Conservation (phyloP, 768 basidiomycete genomes). For the Tulasnella sp. region DNA sequence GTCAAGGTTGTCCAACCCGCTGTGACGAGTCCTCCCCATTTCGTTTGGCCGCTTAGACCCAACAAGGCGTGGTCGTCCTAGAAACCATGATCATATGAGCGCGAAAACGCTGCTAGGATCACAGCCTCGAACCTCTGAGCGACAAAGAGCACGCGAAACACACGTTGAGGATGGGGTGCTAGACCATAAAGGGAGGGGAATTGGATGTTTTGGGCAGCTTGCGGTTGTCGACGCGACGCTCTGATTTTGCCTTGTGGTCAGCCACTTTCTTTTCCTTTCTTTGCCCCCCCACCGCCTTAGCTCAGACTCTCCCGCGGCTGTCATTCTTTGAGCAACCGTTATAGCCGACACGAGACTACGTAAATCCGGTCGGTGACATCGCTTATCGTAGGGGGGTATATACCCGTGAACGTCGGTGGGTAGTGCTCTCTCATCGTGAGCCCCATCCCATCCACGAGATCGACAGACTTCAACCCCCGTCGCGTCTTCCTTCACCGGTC, state of each 20-base stretch:
- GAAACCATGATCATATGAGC: not conserved
- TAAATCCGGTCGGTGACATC: no score
- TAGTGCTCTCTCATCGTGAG: no score
- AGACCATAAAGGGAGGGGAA: not conserved
- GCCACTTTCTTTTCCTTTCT: no score
- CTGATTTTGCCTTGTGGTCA: not conserved
- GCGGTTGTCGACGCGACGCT: not conserved
- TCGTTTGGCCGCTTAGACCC: not conserved
- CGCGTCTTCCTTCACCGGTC: no score
- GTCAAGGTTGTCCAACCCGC: not conserved
- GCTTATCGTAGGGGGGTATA: no score
- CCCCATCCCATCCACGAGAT: no score
- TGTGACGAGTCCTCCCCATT: not conserved
- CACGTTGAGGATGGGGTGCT: not conserved
- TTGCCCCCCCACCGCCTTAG: not conserved
- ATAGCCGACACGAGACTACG: not conserved
- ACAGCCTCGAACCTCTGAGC: not conserved
- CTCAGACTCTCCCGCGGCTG: not conserved
- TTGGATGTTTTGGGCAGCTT: not conserved
- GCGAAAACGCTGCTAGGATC: not conserved
- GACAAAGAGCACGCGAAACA: not conserved
- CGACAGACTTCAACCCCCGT: no score
- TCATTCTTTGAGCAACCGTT: not conserved
- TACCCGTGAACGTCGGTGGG: no score
- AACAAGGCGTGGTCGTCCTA: not conserved